phyloP scores from a whole-genome alignment of 1,284 basidiomycete species.

The Rhodotorula sp. region DNA sequence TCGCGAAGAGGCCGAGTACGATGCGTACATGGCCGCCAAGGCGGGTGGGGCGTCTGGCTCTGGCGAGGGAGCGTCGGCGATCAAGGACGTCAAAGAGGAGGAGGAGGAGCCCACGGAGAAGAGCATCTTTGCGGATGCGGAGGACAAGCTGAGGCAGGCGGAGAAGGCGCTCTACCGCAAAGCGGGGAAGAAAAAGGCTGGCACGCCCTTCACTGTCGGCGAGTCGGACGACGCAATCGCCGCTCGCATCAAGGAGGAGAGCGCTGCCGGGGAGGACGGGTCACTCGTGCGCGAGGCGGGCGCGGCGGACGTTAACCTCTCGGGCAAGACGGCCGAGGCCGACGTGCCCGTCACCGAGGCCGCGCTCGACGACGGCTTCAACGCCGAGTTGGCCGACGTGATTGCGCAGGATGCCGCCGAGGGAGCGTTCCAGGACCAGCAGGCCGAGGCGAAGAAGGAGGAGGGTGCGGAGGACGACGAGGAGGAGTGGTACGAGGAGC shows the following conservation, averaged over 20 bases:
- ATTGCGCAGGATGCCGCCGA: conserved; percentile 12
- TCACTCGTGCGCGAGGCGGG: neutral
- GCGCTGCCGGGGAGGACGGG: neutral
- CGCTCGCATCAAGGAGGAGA: neutral
- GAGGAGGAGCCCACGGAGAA: conserved; percentile 4
- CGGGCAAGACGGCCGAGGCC: neutral
- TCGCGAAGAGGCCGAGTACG: neutral
- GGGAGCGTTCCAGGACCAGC: neutral
- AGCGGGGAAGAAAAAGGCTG: neutral
- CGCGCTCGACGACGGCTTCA: conserved; percentile 28
- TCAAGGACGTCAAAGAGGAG: conserved; percentile 7
- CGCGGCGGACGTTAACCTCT: conserved; percentile 11
- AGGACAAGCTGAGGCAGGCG: conserved; percentile 14
- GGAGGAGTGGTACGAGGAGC: conserved; percentile 32
- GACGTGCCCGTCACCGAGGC: conserved; percentile 17
- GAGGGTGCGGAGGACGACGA: conserved; percentile 9
- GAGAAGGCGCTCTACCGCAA: conserved; percentile 6
- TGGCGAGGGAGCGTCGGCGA: neutral
- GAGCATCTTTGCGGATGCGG: conserved; percentile 17
- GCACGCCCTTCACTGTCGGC: neutral
- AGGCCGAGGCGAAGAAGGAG: conserved; percentile 2
- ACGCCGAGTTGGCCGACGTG: conserved; percentile 29
- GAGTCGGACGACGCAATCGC: neutral
- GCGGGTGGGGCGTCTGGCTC: neutral
- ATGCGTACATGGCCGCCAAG: neutral